Base-by-base conservation (phyloP, 2,329 filamentous ascomycete genomes). In the Hypoxylon rubiginosum region DNA sequence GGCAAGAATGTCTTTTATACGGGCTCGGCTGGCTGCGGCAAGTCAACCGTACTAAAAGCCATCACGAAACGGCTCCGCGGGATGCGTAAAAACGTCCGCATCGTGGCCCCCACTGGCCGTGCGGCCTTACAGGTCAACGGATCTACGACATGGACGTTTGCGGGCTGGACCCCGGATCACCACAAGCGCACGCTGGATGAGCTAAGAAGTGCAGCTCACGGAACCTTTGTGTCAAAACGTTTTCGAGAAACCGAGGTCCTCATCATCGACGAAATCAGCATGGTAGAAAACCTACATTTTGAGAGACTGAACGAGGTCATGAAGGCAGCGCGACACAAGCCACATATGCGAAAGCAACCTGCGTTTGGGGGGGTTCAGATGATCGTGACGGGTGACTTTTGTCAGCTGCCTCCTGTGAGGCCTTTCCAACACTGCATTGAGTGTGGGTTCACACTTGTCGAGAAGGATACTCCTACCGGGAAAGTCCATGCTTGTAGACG, bases 241-340 rank as follows among this genome's bases (percentile, higher is more conserved):
- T 74, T 88, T 1, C 71, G 19, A 0, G 32, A 74, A 0, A 87
- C 84, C 0, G 80, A 90, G 53, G 84, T 89, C 0, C 79, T 91
- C 1, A 82, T 91, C 24, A 86, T 91, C 15, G 88, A 91, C 69
- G 89, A 91, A 75, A 86, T 91, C 62, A 88, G 84, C 66, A 91
- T 91, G 89, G 81, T 90, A 0, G 86, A 88, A 53, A 86, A 84
- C 58, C 73, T 82, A 6, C 79, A 84, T 51, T 83, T 89, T 28
- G 82, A 86, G 62, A 81, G 86, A 11, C 75, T 87, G 11, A 84
- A 86, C 61, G 73, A 71, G 3, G 71, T 86, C 2, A 82, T 83
- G 78, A 85, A 85, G 63, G 64, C 55, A 1, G 77, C 75, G 24
- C 75, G 77, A 17, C 17, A n/a, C 4, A 52, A 69, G 1, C 49